Base-by-base conservation (phyloP, 768 basidiomycete genomes). In the Ephemerocybe angulata region DNA sequence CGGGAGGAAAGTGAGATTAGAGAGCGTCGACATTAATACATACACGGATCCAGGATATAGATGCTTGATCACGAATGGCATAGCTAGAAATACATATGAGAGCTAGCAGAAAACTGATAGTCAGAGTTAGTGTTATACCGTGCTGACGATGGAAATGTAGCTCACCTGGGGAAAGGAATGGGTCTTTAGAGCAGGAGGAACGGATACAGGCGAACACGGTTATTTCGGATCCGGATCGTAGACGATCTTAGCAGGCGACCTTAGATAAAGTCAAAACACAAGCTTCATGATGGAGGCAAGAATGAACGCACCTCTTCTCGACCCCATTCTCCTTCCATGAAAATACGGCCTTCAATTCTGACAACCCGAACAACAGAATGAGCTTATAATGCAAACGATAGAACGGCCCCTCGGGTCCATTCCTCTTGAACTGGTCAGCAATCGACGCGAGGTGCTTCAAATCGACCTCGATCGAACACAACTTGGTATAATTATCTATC, bases 281-380 rank as follows among this genome's bases (percentile, higher is more conserved):
- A 11, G 22, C 33, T 25, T 6, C 3, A 13, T 33, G 21, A 50
- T 10, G 13, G 17, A 50, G 11, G 21, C 31, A 12, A 41, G 38
- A 28, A 17, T 24, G 38, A n/a, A n/a, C 49, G 40, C 31, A 59
- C 59, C 59, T 52, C 29, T 52, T 60, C 27, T 48, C 17, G 24
- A 55, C 75, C 73, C 22, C 80, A 49, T 75, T 72, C 38, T 79
- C 77, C 46, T 58, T 66, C 79, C 79, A 81, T 7, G 68, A 62
- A 21, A 79, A 70, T 37, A 76, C 73, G 0, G 77, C 77, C 53
- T 77, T 72, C 24, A 80, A 50, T 49, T 81, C 79, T 0, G 79
- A 76, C 46, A 73, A 42, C 0, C 79, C 79, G 35, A 77, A 75
- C 54, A 67, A 67, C 49, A 81, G 58, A 35, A 78, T 67, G 27